Base-by-base conservation (phyloP, 768 basidiomycete species). In the Hortiboletus flavorubellus region DNA sequence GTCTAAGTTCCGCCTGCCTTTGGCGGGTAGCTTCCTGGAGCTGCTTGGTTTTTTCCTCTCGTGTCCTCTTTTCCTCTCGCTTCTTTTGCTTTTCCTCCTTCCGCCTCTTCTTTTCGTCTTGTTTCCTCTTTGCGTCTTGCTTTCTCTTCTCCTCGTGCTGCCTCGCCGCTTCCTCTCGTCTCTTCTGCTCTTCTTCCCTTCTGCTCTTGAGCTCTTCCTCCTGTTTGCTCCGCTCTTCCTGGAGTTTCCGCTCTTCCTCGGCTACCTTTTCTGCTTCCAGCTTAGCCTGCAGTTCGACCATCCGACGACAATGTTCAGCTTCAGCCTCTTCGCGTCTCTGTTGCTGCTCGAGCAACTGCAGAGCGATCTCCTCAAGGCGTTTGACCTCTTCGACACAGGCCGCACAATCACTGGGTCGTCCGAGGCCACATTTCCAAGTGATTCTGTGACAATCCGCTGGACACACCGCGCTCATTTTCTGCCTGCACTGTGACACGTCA, bases 301-400 rank as follows among this genome's bases (percentile, higher is more conserved):
- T 64, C 30, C 63, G 61, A 31, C 56, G 62, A 2, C 71, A 66
- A 62, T 84, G 79, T 23, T 67, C 73, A 10, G 54, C 60, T 54
- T 77, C 72, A 26, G 79, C 78, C 8, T 64, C 72, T 3, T 84
- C 80, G 2, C 75, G 75, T 50, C 72, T 68, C 61, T 68, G 54
- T 64, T 80, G 72, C 29, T 64, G 62, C 21, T 66, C 68, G 33
- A 75, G 72, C 15, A 75, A 76, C 37, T 71, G 55, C 47, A 73
- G 57, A 21, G 65, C 69, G 53, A 75, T 74, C 54, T 72, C 64
- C 49, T 78, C 76, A 0, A 72, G 75, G 2, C 64, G 54, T 52
- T 70, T 73, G 0, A 55, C 63, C 35, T 73, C 77, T 14, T 73
- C 62, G 5, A 77, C 74, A 62, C 85, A 86, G 34, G 68, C 70